Percentiles rank a stretch among this genome's conserved stretches.
These are phyloP conservation scores for Picea glauca DNA, from an alignment of 75 land plant genomes.

Conservation along the genomic window DNA sequence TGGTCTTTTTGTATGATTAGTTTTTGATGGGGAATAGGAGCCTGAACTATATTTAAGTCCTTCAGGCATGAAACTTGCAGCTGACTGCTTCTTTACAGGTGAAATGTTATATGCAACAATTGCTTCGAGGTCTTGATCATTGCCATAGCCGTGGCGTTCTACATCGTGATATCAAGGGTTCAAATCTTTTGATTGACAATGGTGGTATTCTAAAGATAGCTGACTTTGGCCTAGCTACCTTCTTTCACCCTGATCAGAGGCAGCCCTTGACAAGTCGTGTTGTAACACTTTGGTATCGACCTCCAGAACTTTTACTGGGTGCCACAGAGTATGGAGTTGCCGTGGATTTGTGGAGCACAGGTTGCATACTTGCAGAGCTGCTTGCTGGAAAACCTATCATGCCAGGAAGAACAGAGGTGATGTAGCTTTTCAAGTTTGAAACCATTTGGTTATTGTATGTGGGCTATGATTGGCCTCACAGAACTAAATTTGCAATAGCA, in stretches of 20 bases:
- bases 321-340: constrained; percentile 75
- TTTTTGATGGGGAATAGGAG: neutral
- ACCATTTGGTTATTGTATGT: constrained; percentile 4
- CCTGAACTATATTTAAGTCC: neutral
- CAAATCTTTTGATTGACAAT: constrained; percentile 70
- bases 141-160: constrained; percentile 66
- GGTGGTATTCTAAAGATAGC: constrained; percentile 73
- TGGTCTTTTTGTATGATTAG: neutral
- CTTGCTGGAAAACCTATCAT: constrained; percentile 74
- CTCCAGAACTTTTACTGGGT: constrained; percentile 84
- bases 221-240: constrained; percentile 82
- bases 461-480: neutral
- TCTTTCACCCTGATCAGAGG: constrained; percentile 50
- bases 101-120: constrained; percentile 77
- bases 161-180: constrained; percentile 83
- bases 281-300: constrained; percentile 89
- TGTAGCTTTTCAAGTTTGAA: neutral
- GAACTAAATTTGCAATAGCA: neutral
- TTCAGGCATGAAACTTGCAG: neutral
- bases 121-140: constrained; percentile 79
- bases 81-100: constrained; percentile 31
- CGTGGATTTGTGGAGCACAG: constrained; percentile 90
- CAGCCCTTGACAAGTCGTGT: constrained; percentile 81
- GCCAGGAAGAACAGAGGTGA: constrained; percentile 88
- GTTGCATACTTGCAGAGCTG: constrained; percentile 83